A percentile compares a stretch with the other conserved stretches of the same genome.
phyloP scores from a whole-genome alignment of 768 basidiomycete species.

The Boletus rubropictus region DNA sequence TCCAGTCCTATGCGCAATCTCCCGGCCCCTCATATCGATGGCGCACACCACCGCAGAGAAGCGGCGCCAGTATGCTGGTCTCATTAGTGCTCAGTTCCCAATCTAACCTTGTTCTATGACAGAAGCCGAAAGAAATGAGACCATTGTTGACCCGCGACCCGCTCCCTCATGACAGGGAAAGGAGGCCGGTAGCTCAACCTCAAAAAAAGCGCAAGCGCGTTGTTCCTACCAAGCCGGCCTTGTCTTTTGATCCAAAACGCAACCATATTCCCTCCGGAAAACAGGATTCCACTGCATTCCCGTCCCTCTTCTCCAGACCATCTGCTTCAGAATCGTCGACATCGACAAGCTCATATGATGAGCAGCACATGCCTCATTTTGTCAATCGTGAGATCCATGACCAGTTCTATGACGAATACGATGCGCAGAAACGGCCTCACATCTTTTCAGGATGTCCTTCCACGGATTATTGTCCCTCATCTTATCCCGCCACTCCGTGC shows the following conservation, averaged over 20 bases:
- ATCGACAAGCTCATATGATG: conserved; percentile 9
- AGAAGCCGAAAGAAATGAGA: conserved; percentile 20
- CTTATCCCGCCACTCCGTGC: conserved; percentile 11
- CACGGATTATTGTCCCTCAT: conserved; percentile 3
- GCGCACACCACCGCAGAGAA: conserved; percentile 17
- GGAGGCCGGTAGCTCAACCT: conserved; percentile 9
- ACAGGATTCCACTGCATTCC: conserved; percentile 12
- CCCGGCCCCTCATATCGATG: conserved; percentile 2
- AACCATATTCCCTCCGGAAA: conserved; percentile 21
- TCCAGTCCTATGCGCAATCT: conserved; percentile 12
- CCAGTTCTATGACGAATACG: conserved; percentile 7
- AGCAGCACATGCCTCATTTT: conserved; percentile 3
- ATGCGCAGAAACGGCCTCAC: conserved; percentile 17
- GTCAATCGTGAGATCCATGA: conserved; percentile 8
- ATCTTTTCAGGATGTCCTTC: conserved; percentile 6
- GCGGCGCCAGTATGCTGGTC: conserved; percentile 15
- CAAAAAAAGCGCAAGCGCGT: conserved; percentile 23
- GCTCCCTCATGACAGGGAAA: conserved; percentile 24
- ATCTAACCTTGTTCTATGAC: conserved; percentile 9
- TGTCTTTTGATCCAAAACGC: conserved; percentile 18
- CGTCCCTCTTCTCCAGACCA: conserved; percentile 4
- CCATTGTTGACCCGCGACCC: conserved; percentile 21
- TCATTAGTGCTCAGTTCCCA: conserved; percentile 8
- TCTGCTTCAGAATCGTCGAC: conserved; percentile 9
- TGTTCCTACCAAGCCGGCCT: conserved; percentile 15